phyloP scores from a whole-genome alignment of 1,139 yeast genomes.

The Trichomonascaceae sp. region DNA sequence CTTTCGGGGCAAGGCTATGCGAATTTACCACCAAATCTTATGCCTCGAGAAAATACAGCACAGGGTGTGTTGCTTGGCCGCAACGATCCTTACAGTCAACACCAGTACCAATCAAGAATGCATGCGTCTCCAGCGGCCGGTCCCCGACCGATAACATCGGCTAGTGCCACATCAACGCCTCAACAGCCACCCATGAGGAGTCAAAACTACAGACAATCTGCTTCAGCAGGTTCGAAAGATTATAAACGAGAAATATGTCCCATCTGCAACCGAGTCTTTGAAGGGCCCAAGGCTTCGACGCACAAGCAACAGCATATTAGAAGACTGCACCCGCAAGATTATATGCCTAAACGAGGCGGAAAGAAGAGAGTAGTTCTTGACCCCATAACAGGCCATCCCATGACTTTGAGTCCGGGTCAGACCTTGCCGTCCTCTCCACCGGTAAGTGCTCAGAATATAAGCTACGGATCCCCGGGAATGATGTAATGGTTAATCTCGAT shows the following conservation, averaged over 20 bases:
- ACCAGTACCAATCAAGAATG: slow-evolving; percentile 3
- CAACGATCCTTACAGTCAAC: slow-evolving; percentile 3
- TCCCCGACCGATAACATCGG: background rate
- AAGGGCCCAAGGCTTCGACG: slow-evolving; percentile 42
- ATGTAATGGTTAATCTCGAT: background rate
- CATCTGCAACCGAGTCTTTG: slow-evolving; percentile 39
- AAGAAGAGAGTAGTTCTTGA: slow-evolving; percentile 28
- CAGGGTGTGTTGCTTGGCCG: slow-evolving; percentile 10
- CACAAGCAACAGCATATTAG: slow-evolving; percentile 44
- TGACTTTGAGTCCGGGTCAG: slow-evolving; percentile 3
- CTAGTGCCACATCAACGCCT: background rate
- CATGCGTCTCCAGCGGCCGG: slow-evolving; percentile 9
- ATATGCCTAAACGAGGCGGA: slow-evolving; percentile 41
- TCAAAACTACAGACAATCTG: slow-evolving; percentile 7
- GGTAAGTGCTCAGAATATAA: slow-evolving; percentile 1
- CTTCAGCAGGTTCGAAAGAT: slow-evolving; percentile 14
- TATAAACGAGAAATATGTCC: slow-evolving; percentile 36
- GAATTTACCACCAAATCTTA: slow-evolving; percentile 10
- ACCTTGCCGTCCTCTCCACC: slow-evolving; percentile 7
- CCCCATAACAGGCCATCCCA: slow-evolving; percentile 8
- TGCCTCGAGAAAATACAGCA: slow-evolving; percentile 12
- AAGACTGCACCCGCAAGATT: slow-evolving; percentile 39
- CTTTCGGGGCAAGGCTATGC: slow-evolving; percentile 8
- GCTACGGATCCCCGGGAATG: slow-evolving; percentile 7
- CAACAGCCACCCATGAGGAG: slow-evolving; percentile 6